Evolutionary conservation across 2,329 filamentous ascomycete species (phyloP).

Genomic region (Aspergillus novoparasiticus): DNA sequence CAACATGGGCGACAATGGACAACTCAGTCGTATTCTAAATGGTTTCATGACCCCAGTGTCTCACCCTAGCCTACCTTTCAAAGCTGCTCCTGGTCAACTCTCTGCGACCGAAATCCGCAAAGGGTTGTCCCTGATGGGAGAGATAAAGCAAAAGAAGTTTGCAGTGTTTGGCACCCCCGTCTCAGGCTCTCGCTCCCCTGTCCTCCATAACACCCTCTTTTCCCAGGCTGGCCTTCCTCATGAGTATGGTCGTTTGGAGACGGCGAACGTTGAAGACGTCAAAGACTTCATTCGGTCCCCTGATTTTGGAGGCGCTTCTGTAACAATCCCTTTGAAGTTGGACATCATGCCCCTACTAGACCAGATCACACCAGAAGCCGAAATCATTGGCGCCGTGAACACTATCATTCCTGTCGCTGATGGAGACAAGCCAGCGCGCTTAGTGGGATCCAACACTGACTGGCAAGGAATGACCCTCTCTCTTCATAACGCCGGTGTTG

Average conservation of each 20-base stretch:
- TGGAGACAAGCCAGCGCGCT: constrained; percentile 49
- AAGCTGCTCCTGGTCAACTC: constrained; percentile 90
- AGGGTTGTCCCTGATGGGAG: constrained; percentile 75
- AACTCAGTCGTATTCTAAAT: constrained; percentile 88
- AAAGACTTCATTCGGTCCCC: constrained; percentile 66
- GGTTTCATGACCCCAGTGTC: constrained; percentile 93
- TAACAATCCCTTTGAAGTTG: constrained; percentile 93
- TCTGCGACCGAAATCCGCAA: constrained; percentile 85
- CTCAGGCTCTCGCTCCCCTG: constrained; percentile 77
- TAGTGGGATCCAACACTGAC: constrained; percentile 92
- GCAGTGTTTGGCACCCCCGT: constrained; percentile 89
- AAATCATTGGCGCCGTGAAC: constrained; percentile 88
- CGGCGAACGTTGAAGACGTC: constrained; percentile 64
- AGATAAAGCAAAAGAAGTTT: constrained; percentile 75
- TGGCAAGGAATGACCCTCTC: constrained; percentile 89
- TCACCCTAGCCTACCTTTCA: constrained; percentile 84
- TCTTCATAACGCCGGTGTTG: constrained; percentile 69
- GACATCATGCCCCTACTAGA: constrained; percentile 83
- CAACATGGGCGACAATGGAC: constrained; percentile 89
- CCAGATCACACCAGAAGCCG: constrained; percentile 75
- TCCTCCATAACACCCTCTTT: constrained; percentile 88
- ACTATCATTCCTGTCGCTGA: constrained; percentile 72
- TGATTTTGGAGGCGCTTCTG: constrained; percentile 87
- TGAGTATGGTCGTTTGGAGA: constrained; percentile 76
- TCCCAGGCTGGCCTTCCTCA: constrained; percentile 77